These are phyloP conservation scores for Rhipidocladum racemiflorum DNA, from an alignment of 176 grass and related monocot genomes.

Conservation along the genomic window DNA sequence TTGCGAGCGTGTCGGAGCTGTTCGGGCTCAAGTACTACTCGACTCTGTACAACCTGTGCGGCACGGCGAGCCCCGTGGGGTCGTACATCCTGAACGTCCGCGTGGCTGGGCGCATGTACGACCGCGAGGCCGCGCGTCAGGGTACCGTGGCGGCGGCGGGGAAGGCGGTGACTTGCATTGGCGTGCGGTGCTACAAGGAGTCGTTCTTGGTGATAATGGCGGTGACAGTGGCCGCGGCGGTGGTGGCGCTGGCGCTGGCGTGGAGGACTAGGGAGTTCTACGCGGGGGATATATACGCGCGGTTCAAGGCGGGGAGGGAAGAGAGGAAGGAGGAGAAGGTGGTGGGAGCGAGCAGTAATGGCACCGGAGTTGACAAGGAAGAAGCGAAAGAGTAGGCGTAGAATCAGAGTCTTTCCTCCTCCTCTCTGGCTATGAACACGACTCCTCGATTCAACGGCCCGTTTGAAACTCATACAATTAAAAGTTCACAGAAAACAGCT, in stretches of 20 bases:
- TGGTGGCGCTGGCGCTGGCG: not conserved
- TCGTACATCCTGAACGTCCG: slow-evolving; percentile 51
- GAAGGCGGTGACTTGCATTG: slow-evolving; percentile 34
- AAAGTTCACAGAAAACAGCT: no score
- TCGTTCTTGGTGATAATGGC: slow-evolving; percentile 40
- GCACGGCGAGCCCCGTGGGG: slow-evolving; percentile 29
- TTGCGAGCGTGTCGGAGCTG: slow-evolving; percentile 42
- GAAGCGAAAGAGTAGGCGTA: no score
- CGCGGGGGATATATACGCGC: slow-evolving; percentile 41
- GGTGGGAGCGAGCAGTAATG: not conserved
- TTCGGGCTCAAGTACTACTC: slow-evolving; percentile 57
- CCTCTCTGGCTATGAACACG: no score
- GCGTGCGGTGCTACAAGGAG: slow-evolving; percentile 33
- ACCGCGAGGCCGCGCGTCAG: slow-evolving; percentile 34
- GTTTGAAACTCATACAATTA: no score
- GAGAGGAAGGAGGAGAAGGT: not conserved
- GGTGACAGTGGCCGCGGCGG: slow-evolving; percentile 16
- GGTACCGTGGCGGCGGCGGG: not conserved
- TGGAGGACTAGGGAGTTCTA: slow-evolving; percentile 49
- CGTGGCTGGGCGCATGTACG: slow-evolving; percentile 50
- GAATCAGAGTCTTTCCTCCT: no score
- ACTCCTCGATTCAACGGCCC: no score
- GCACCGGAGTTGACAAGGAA: no score
- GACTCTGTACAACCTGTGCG: slow-evolving; percentile 42
- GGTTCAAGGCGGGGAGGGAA: not conserved